Percentiles rank a stretch among this genome's conserved stretches.
Evolutionary conservation across 768 basidiomycete species (phyloP).

Genomic region (Lentinula boryana): DNA sequence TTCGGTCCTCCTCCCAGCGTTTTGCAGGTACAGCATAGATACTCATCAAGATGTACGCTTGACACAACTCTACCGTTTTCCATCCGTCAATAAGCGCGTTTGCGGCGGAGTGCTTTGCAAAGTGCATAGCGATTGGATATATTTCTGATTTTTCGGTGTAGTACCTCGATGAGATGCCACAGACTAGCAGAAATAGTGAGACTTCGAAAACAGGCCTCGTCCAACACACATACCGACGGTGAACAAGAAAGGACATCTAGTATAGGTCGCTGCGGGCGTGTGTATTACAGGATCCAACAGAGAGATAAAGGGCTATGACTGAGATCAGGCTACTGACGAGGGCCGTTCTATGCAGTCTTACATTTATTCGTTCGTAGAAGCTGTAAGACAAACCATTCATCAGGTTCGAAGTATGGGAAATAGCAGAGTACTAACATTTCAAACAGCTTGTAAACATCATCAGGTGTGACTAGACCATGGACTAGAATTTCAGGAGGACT

Average conservation of each 20-base stretch:
- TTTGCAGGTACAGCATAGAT: slow-evolving; percentile 75
- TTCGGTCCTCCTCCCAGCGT: slow-evolving; percentile 86
- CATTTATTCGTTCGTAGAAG: slow-evolving; percentile 68
- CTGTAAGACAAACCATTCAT: slow-evolving; percentile 25
- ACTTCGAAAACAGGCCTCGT: neutral
- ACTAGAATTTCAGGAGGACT: slow-evolving; percentile 78
- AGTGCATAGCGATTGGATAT: slow-evolving; percentile 86
- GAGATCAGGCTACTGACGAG: neutral
- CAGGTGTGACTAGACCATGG: slow-evolving; percentile 70
- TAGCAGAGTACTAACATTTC: slow-evolving; percentile 52
- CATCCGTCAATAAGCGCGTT: slow-evolving; percentile 76
- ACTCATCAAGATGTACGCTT: slow-evolving; percentile 88
- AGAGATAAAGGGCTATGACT: slow-evolving; percentile 57
- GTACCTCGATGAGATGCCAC: slow-evolving; percentile 81
- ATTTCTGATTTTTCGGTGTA: slow-evolving; percentile 76
- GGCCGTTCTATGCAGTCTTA: slow-evolving; percentile 23
- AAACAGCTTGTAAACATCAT: slow-evolving; percentile 80
- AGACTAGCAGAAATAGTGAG: slow-evolving; percentile 40
- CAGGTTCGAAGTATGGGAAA: neutral
- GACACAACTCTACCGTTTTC: slow-evolving; percentile 84
- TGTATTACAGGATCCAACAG: slow-evolving; percentile 79
- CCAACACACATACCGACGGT: slow-evolving; percentile 61
- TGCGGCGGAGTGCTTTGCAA: slow-evolving; percentile 77
- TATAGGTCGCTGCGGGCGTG: slow-evolving; percentile 71
- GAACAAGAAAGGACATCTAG: slow-evolving; percentile 85